Evolutionary conservation across 2,329 filamentous ascomycete species (phyloP).

Genomic region (Thelonectria blattea): DNA sequence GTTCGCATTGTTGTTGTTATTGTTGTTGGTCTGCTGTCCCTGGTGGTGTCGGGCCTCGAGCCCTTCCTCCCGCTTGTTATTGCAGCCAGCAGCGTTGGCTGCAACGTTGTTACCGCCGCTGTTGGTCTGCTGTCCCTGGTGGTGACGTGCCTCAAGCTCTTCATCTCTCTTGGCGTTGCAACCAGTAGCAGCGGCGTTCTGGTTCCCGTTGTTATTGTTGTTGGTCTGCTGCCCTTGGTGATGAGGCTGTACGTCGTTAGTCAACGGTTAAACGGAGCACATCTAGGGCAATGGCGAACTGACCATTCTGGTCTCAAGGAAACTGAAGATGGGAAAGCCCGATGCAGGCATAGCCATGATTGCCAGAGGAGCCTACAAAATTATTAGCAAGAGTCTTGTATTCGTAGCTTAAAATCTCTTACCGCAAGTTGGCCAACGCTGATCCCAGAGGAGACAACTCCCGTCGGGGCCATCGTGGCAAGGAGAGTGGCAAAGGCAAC

Average conservation of each 20-base stretch:
- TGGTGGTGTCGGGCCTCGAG: conserved; percentile 13
- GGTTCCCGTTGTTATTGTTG: neutral
- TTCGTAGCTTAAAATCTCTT: neutral
- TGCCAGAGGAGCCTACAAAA: conserved; percentile 2
- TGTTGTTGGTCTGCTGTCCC: conserved; percentile 1
- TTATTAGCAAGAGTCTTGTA: neutral
- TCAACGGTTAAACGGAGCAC: no score
- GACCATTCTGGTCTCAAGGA: conserved; percentile 3
- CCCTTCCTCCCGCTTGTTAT: conserved; percentile 10
- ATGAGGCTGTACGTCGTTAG: conserved; percentile 9
- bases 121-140: conserved; percentile 4
- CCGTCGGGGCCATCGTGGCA: neutral
- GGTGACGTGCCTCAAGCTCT: neutral
- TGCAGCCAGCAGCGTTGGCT: neutral
- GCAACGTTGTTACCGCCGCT: neutral
- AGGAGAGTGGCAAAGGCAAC: neutral
- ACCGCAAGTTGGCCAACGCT: conserved; percentile 2
- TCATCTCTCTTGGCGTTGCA: neutral
- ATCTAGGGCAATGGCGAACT: neutral
- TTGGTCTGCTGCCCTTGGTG: conserved; percentile 10
- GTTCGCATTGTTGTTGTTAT: neutral
- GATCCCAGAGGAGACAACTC: neutral
- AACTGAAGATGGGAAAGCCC: neutral
- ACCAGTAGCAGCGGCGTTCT: neutral
- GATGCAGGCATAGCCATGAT: conserved; percentile 8